Evolutionary conservation across 495 filamentous ascomycete species (phyloP), one percentile per base, ranked within the genome.

Genomic region (Bathelium albidoporum): DNA sequence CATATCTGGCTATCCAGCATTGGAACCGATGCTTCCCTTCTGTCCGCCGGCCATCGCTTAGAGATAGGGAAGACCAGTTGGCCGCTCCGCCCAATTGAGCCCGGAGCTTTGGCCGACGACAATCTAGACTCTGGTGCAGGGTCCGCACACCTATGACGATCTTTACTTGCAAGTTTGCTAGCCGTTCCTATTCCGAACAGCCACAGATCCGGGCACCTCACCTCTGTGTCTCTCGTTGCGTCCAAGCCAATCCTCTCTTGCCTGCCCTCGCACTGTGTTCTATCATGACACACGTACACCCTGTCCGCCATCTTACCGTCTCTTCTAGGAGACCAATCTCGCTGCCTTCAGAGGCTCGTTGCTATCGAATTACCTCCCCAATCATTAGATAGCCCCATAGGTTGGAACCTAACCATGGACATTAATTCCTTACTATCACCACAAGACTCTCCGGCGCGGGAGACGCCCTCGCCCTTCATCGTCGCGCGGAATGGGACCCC

Each of bases 401-500:
- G 29, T 29, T 26, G 22, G 24, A 55, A 55, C 10, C n/a, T 55
- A 11, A 29, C 29, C 16, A 89, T 89, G 87, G 85, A 89, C 69
- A 89, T 89, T 78, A 86, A 80, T 75, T 86, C 83, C 32, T 80
- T 89, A 53, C 81, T 89, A 65, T 88, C 87, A 64, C 84, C 86
- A 49, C 80, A 85, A 73, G 84, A 88, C 61, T 80, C 83, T 61
- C 80, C 85, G 68, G 75, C 77, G 26, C 72, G 71, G 70, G 69
- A 77, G 49, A 74, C 72, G 32, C 65, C 66, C 66, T 69, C 70
- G 67, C 71, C 72, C 32, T 73, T 44, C 63, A 69, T 26, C 39
- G 62, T 77, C 65, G 74, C 69, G 65, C 59, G 62, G 14, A 66
- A 66, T 55, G 61, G 58, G 24, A 62, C 63, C 44, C 63, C 67